phyloP scores from a whole-genome alignment of 2,329 filamentous ascomycete genomes.

The Hirsutella minnesotensis region DNA sequence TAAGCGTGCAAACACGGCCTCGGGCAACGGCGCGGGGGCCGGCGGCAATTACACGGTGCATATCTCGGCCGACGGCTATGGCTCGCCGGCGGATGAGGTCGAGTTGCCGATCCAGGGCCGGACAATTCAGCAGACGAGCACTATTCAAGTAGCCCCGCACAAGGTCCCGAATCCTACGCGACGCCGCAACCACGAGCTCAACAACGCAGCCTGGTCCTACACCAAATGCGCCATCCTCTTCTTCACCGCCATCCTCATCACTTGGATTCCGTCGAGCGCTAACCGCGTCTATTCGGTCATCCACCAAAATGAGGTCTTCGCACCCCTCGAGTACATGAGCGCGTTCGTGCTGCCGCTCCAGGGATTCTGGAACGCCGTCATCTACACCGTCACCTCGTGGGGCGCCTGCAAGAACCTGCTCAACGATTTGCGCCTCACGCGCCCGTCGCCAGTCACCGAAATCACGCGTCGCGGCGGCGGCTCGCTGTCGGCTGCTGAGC shows the following conservation, averaged over 20 bases:
- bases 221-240: conserved; percentile 60
- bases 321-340: conserved; percentile 56
- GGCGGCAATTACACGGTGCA: conserved; percentile 35
- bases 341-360: conserved; percentile 69
- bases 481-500: conserved; percentile 6
- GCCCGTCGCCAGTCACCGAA: conserved; percentile 20
- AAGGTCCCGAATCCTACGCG: conserved; percentile 16
- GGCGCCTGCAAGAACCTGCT: conserved; percentile 43
- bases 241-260: conserved; percentile 59
- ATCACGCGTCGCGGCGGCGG: conserved; percentile 13
- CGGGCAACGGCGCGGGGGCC: conserved; percentile 2
- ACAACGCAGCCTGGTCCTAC: conserved; percentile 56
- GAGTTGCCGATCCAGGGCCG: conserved; percentile 16
- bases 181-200: conserved; percentile 37
- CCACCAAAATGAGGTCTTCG: conserved; percentile 36
- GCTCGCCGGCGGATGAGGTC: conserved; percentile 10
- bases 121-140: conserved; percentile 7
- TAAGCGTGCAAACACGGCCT: conserved; percentile 4
- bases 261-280: conserved; percentile 66
- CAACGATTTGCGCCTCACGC: conserved; percentile 20
- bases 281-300: conserved; percentile 65
- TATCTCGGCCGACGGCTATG: conserved; percentile 26
- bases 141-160: conserved; percentile 8
- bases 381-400: conserved; percentile 63
- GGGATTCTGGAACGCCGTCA: conserved; percentile 73